phyloP scores from a whole-genome alignment of 495 filamentous ascomycete species.

The Neurospora sp. region DNA sequence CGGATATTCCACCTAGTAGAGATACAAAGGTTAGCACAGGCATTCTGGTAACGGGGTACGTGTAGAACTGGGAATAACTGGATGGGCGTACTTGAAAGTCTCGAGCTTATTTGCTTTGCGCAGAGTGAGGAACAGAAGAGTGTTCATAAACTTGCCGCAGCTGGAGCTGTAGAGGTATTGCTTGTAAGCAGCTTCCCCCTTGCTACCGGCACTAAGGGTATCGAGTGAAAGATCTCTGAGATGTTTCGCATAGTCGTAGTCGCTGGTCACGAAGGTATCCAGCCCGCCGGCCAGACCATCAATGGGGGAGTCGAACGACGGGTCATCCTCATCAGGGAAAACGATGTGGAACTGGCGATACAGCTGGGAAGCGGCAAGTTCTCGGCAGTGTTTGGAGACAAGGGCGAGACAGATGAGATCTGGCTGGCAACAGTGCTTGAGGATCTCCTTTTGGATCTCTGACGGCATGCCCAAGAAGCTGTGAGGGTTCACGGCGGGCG shows the following conservation, averaged over 20 bases:
- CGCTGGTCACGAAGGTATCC: conserved; percentile 49
- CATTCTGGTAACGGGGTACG: background rate
- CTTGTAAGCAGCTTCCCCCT: conserved; percentile 36
- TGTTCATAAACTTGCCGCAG: conserved; percentile 54
- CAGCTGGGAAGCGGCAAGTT: conserved; percentile 45
- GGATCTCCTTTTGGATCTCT: conserved; percentile 43
- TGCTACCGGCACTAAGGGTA: conserved; percentile 33
- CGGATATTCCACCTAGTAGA: conserved; percentile 49
- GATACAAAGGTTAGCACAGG: conserved; percentile 1
- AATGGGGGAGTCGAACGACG: conserved; percentile 32
- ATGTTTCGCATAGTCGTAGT: conserved; percentile 50
- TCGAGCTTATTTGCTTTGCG: conserved; percentile 45
- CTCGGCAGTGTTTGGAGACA: conserved; percentile 44
- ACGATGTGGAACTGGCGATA: conserved; percentile 50
- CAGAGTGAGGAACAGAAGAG: conserved; percentile 44
- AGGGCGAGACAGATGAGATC: conserved; percentile 46
- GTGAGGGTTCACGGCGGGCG: conserved; percentile 3
- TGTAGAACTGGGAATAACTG: background rate
- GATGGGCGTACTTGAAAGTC: conserved; percentile 37
- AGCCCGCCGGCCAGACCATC: conserved; percentile 45
- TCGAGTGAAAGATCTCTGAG: conserved; percentile 42
- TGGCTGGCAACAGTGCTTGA: conserved; percentile 30
- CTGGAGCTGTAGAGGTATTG: conserved; percentile 36
- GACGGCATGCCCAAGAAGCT: conserved; percentile 36
- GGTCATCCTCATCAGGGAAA: conserved; percentile 45